Percentiles rank a stretch among this genome's conserved stretches.
These are phyloP conservation scores for Viola pubescens DNA, from an alignment of 441 rosid genomes.

Conservation along the genomic window DNA sequence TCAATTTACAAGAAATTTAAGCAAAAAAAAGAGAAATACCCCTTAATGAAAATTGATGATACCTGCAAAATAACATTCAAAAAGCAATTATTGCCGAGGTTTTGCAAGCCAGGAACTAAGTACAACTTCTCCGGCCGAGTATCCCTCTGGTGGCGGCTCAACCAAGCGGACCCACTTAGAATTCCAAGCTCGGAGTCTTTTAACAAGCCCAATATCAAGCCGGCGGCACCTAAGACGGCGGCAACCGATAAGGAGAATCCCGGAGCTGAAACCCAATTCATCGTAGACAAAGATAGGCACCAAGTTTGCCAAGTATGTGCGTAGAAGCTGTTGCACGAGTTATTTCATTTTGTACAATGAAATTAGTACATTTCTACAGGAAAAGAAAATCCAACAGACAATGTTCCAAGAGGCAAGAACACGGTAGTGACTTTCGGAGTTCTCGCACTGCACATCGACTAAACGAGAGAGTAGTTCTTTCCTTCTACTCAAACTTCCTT, in stretches of 20 bases:
- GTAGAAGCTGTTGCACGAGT: no score
- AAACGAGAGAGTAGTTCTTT: no score
- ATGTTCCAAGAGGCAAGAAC: no score
- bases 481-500: no score
- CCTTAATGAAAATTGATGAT: constrained; percentile 10
- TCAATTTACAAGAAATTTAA: no score
- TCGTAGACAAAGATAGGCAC: neutral
- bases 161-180: constrained; percentile 19
- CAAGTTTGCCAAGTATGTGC: no score
- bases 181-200: constrained; percentile 32
- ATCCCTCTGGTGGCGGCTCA: constrained; percentile 15
- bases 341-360: no score
- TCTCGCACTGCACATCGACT: no score
- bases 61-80: constrained; percentile 84
- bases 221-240: constrained; percentile 42
- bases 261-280: constrained; percentile 30
- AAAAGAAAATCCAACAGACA: no score
- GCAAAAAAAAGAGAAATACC: constrained; percentile 4
- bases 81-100: constrained; percentile 81
- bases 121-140: constrained; percentile 18
- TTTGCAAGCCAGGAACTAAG: constrained; percentile 69
- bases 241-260: constrained; percentile 22
- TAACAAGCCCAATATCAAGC: constrained; percentile 35
- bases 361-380: no score
- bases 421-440: no score